phyloP scores from a whole-genome alignment of 2,329 filamentous ascomycete species.

The Didymella glomerata region DNA sequence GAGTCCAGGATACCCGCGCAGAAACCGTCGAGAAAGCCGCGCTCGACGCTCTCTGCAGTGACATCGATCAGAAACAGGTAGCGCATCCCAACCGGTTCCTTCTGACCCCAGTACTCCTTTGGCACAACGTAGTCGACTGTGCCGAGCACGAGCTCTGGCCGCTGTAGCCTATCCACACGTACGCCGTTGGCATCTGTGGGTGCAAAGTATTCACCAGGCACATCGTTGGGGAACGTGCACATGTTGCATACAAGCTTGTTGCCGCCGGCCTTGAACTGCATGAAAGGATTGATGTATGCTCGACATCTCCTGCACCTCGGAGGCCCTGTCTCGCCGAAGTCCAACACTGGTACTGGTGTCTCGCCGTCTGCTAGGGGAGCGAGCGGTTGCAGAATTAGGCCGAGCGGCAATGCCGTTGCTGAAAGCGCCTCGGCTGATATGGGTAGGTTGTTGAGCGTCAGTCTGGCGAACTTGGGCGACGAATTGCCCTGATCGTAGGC shows the following conservation, averaged over 20 bases:
- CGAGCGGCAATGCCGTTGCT: conserved; percentile 84
- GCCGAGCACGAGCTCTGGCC: conserved; percentile 87
- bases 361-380: conserved; percentile 86
- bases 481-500: conserved; percentile 97
- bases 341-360: conserved; percentile 85
- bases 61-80: conserved; percentile 95
- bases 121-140: conserved; percentile 97
- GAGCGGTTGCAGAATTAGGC: conserved; percentile 86
- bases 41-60: conserved; percentile 88
- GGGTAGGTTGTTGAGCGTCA: conserved; percentile 94
- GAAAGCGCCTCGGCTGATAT: conserved; percentile 79
- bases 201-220: conserved; percentile 88
- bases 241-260: conserved; percentile 99
- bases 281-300: conserved; percentile 98
- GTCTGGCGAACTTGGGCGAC: conserved; percentile 89
- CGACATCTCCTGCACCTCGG: conserved; percentile 92
- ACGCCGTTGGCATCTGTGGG: conserved; percentile 87
- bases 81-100: conserved; percentile 85
- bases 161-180: conserved; percentile 84
- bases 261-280: conserved; percentile 93
- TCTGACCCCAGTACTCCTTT: conserved; percentile 94
- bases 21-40: conserved; percentile 87
- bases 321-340: conserved; percentile 91
- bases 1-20: conserved; percentile 88
- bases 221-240: conserved; percentile 97